Conservation (phyloP, 495 filamentous ascomycete species). For the Darksidea phi region DNA sequence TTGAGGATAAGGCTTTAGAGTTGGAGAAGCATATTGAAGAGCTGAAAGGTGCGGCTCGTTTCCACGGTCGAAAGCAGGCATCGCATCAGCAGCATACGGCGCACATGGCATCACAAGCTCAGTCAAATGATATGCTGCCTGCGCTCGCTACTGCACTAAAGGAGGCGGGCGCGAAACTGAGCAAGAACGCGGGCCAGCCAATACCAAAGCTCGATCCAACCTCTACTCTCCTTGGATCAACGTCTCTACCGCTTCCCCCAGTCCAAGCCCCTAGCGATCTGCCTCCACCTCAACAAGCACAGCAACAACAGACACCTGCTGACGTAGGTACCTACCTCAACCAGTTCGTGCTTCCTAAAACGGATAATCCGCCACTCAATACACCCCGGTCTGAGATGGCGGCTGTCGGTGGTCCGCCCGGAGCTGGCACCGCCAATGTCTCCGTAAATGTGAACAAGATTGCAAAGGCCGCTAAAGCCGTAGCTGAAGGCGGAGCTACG, state of each 20-base stretch:
- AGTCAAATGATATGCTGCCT: constrained; percentile 29
- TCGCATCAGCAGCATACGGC: constrained; percentile 1
- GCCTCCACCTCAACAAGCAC: constrained; percentile 46
- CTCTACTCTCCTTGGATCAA: background rate
- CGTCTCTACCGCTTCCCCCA: constrained; percentile 4
- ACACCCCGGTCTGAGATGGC: constrained; percentile 18
- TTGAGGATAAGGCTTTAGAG: constrained; percentile 73
- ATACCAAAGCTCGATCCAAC: constrained; percentile 9
- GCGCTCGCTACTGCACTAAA: constrained; percentile 31
- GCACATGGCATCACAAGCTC: constrained; percentile 1
- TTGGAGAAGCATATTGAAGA: constrained; percentile 61
- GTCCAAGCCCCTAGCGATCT: constrained; percentile 28
- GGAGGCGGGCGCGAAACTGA: constrained; percentile 31
- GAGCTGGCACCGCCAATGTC: constrained; percentile 11
- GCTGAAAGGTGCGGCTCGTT: constrained; percentile 19
- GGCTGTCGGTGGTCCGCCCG: constrained; percentile 28
- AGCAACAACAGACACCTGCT: constrained; percentile 13
- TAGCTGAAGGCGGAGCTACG: constrained; percentile 21
- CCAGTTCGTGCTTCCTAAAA: constrained; percentile 59
- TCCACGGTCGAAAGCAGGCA: constrained; percentile 18
- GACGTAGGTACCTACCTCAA: constrained; percentile 67
- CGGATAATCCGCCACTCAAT: constrained; percentile 14
- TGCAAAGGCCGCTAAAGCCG: constrained; percentile 28
- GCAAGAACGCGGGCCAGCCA: constrained; percentile 15
- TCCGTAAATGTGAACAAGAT: constrained; percentile 29